phyloP scores from a whole-genome alignment of 306 rosid genomes.

The Rubus parviflorus region DNA sequence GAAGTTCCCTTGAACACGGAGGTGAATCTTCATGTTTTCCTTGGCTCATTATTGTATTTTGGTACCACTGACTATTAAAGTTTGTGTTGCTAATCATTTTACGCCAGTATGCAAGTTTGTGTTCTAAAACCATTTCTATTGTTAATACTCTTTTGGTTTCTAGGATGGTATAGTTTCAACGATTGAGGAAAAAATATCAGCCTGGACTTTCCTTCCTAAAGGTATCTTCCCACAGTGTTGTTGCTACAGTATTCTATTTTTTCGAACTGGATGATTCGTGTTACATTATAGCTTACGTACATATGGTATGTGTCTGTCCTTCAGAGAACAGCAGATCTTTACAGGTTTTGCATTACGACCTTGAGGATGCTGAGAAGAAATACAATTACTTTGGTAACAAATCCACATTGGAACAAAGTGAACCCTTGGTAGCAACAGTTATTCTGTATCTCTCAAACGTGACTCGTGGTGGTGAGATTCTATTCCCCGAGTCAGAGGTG shows the following conservation, averaged over 20 bases:
- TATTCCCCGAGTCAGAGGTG: constrained; percentile 65
- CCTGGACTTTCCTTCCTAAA: constrained; percentile 90
- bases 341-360: constrained; percentile 44
- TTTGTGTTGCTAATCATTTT: neutral
- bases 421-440: constrained; percentile 69
- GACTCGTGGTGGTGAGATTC: constrained; percentile 68
- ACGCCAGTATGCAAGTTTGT: neutral
- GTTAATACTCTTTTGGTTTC: constrained; percentile 23
- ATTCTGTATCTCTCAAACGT: constrained; percentile 72
- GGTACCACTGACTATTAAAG: neutral
- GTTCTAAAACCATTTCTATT: neutral
- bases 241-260: neutral
- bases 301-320: constrained; percentile 13
- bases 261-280: neutral
- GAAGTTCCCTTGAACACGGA: constrained; percentile 34
- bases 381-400: constrained; percentile 41
- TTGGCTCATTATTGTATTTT: constrained; percentile 10
- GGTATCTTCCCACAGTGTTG: constrained; percentile 44
- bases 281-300: constrained; percentile 13
- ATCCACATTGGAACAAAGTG: constrained; percentile 40
- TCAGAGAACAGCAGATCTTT: constrained; percentile 65
- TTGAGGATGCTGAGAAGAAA: constrained; percentile 39
- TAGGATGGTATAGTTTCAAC: constrained; percentile 69
- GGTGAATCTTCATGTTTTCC: constrained; percentile 42
- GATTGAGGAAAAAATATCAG: constrained; percentile 75